Conservation (phyloP, 495 filamentous ascomycete genomes). For the Penicillium flavigenum region DNA sequence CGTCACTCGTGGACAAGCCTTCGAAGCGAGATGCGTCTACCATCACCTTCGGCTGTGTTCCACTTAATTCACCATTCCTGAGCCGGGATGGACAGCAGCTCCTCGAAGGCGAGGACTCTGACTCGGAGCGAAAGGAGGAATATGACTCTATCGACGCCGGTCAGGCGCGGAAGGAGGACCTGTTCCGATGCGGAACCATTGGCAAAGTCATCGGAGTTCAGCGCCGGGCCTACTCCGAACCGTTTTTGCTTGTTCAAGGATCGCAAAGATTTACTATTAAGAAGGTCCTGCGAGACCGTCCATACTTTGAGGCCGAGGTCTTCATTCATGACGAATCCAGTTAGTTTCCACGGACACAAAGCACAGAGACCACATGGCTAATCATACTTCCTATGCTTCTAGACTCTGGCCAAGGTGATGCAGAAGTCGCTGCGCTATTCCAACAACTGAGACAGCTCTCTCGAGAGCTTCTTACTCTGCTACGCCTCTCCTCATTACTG, state of each 20-base stretch:
- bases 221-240: conserved; percentile 72
- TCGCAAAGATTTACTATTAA: conserved; percentile 72
- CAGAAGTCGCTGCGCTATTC: conserved; percentile 66
- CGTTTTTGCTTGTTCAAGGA: conserved; percentile 83
- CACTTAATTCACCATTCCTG: conserved; percentile 68
- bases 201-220: conserved; percentile 84
- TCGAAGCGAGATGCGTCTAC: conserved; percentile 61
- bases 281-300: conserved; percentile 70
- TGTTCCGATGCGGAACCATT: conserved; percentile 74
- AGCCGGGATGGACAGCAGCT: conserved; percentile 68
- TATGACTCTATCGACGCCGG: conserved; percentile 55
- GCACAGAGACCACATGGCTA: conserved; percentile 11
- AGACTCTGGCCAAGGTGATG: conserved; percentile 49
- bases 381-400: conserved; percentile 4
- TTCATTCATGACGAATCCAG: conserved; percentile 60
- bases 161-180: conserved; percentile 62
- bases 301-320: conserved; percentile 82
- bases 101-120: conserved; percentile 51
- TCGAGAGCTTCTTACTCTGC: conserved; percentile 73
- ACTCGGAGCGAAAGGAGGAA: conserved; percentile 39
- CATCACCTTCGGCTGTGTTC: conserved; percentile 79
- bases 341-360: conserved; percentile 25
- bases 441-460: conserved; percentile 77
- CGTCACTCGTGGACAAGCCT: conserved; percentile 67
- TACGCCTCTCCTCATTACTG: conserved; percentile 74